phyloP scores from a whole-genome alignment of 129 eudicot genomes.

The Oenanthe sinensis region DNA sequence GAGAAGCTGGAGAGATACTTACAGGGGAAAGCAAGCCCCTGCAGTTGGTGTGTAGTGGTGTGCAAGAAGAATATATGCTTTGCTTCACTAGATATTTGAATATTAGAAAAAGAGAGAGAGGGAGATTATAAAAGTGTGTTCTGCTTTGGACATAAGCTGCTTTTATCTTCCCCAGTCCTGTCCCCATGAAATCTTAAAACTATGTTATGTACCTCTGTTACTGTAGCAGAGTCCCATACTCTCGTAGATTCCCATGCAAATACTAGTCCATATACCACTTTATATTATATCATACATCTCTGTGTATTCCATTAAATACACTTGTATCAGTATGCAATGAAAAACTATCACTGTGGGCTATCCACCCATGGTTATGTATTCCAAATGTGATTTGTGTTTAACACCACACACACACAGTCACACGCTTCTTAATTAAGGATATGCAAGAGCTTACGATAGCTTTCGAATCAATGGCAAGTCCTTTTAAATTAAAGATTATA shows the following conservation, averaged over 20 bases:
- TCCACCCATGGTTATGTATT: not conserved
- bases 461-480: too few species aligned
- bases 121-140: constrained; percentile 19
- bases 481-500: too few species aligned
- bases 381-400: not conserved
- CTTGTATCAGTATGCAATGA: not conserved
- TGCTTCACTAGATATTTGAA: constrained; percentile 33
- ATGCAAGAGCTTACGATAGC: too few species aligned
- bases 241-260: constrained; percentile 44
- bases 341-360: too few species aligned
- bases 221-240: constrained; percentile 14
- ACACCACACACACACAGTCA: not conserved
- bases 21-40: constrained; percentile 38
- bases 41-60: constrained; percentile 20
- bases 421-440: too few species aligned
- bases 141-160: constrained; percentile 70
- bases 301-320: not conserved
- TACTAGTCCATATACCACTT: constrained; percentile 7
- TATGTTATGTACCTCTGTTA: constrained; percentile 7
- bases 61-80: constrained; percentile 50
- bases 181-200: constrained; percentile 34
- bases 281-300: not conserved
- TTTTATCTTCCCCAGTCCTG: constrained; percentile 18
- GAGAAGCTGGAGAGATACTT: constrained; percentile 32
- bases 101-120: constrained; percentile 1